These are phyloP conservation scores for Podospora tetraspora DNA, from an alignment of 495 filamentous ascomycete species.

Conservation along the genomic window DNA sequence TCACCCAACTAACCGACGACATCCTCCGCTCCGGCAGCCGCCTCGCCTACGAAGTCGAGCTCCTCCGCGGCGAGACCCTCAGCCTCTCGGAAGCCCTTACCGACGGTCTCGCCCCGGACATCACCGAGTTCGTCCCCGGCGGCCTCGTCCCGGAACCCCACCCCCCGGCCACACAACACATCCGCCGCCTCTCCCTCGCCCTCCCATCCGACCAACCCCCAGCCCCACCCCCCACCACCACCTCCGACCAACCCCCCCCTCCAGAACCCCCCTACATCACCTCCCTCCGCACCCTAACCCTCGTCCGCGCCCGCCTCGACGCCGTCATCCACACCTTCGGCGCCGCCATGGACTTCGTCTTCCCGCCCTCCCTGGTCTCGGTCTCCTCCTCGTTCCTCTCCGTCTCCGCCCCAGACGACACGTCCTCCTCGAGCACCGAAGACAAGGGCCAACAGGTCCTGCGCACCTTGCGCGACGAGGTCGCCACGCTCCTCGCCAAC, in stretches of 20 bases:
- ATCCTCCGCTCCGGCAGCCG: slow-evolving; percentile 82
- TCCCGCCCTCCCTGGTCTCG: slow-evolving; percentile 73
- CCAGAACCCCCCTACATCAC: slow-evolving; percentile 64
- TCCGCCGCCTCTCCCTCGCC: slow-evolving; percentile 23
- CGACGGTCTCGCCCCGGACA: slow-evolving; percentile 62
- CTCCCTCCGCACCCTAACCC: slow-evolving; percentile 72
- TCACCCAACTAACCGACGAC: slow-evolving; percentile 89
- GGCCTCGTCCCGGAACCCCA: slow-evolving; percentile 31
- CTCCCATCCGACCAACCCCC: slow-evolving; percentile 6
- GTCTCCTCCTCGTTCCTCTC: slow-evolving; percentile 73
- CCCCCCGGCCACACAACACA: slow-evolving; percentile 22
- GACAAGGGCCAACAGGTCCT: slow-evolving; percentile 72
- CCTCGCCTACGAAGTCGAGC: slow-evolving; percentile 90
- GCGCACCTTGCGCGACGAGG: slow-evolving; percentile 63
- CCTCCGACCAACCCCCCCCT: slow-evolving; percentile 1
- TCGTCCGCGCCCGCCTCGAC: slow-evolving; percentile 76
- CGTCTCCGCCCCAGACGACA: slow-evolving; percentile 68
- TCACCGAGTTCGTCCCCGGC: slow-evolving; percentile 61
- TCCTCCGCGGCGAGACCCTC: slow-evolving; percentile 79
- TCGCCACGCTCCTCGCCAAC: slow-evolving; percentile 58
- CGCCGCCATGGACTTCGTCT: slow-evolving; percentile 86
- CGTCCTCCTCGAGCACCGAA: slow-evolving; percentile 61
- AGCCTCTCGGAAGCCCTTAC: slow-evolving; percentile 70
- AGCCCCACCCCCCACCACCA: slow-evolving; percentile 8
- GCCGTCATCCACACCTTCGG: slow-evolving; percentile 84